Base-by-base conservation (phyloP, 805 yeast species). In the Debaryomyces tyrocola region DNA sequence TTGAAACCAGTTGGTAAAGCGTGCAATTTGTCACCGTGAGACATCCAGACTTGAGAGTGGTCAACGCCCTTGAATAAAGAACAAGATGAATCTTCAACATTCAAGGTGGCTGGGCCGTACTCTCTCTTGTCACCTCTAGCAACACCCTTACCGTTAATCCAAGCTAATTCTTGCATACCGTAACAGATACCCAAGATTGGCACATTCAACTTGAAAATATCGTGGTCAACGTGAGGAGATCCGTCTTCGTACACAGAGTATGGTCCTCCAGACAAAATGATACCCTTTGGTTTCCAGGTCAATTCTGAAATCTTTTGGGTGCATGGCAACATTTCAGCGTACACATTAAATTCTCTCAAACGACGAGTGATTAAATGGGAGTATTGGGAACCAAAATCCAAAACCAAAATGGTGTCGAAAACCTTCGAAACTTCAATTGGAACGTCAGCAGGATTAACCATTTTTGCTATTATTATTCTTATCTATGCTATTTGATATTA, bases 321-420 rank as follows among this genome's bases (percentile, higher is more conserved):
- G 75, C 99, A 94, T 57, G 99, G 99, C 54, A 94, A 81, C 99
- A 94, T 94, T 75, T 94, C 99, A 56, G 99, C 98, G 70, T 94
- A 94, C 56, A 94, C 92, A 69, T 94, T 90, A 78, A 91, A 88
- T 71, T 94, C 99, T 79, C 99, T 89, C 59, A 94, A 80, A 74
- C 99, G 88, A 74, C 99, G 87, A 51, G 97, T 91, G 68, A 94
- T 90, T 67, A 94, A 75, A 65, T 94, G 99, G 48, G 97, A 89
- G 76, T 94, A 94, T 76, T 94, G 99, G 51, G 99, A 94, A 52
- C 99, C 99, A 65, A 94, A 94, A 69, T 94, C 99, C 66, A 94
- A 81, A 67, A 94, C 97, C 74, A 94, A 79, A 57, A 94, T 90
- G 75, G 99, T 94, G 81, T 94, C 96, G 73, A 94, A 94, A 50